Conservation (phyloP, 2,329 filamentous ascomycete species). For the Paradendryphiella salina region DNA sequence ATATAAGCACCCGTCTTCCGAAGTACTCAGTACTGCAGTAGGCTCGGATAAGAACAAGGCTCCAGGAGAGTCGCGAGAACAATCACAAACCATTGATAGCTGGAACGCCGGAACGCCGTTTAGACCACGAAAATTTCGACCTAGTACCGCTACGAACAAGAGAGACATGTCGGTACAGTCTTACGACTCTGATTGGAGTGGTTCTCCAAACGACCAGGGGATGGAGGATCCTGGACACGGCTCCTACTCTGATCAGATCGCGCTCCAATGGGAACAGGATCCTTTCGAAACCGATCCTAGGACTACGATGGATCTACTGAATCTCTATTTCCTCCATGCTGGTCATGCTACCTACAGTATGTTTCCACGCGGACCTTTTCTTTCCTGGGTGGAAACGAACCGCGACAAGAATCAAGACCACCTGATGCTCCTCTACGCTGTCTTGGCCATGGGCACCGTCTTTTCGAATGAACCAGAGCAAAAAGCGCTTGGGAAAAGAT, state of each 20-base stretch:
- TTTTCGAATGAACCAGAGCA: conserved; percentile 56
- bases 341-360: conserved; percentile 60
- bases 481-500: conserved; percentile 52
- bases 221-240: conserved; percentile 35
- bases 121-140: conserved; percentile 34
- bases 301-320: conserved; percentile 56
- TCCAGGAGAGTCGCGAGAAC: conserved; percentile 38
- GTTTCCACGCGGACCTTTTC: conserved; percentile 59
- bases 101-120: conserved; percentile 35
- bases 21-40: conserved; percentile 36
- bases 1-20: conserved; percentile 39
- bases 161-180: conserved; percentile 44
- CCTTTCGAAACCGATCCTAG: conserved; percentile 57
- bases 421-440: conserved; percentile 63
- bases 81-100: conserved; percentile 31
- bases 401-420: conserved; percentile 58
- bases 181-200: conserved; percentile 42
- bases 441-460: conserved; percentile 61
- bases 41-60: conserved; percentile 35
- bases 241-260: conserved; percentile 40
- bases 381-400: conserved; percentile 57
- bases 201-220: conserved; percentile 34
- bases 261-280: conserved; percentile 55
- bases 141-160: conserved; percentile 26
- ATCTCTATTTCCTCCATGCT: conserved; percentile 61